Base-by-base conservation (phyloP, 2,329 filamentous ascomycete species). In the Talaromyces sp. region DNA sequence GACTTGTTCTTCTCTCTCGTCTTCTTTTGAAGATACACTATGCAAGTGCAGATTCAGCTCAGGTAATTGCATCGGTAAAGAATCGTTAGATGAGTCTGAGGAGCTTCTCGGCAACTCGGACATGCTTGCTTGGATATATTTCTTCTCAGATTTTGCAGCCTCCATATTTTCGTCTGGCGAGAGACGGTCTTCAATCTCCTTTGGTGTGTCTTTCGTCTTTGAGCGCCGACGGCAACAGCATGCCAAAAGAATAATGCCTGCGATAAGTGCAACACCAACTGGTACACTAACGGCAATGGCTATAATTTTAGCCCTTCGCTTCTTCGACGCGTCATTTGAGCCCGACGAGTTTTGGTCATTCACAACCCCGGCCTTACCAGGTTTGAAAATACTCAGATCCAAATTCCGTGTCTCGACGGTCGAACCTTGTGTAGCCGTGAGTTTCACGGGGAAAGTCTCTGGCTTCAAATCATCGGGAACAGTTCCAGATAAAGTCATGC, bases 401-500 rank as follows among this genome's bases (percentile, higher is more conserved):
- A 85, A 80, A 2, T 69, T 67, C 58, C 80, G 76, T 9, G 74
- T 75, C 56, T 82, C 74, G 50, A 70, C 69, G 60, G 66, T 55
- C 65, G 69, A 67, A 38, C 72, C 74, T 56, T 75, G 73, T 24
- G 66, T 74, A 19, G 78, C 80, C 10, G 72, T 79, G 38, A 85
- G 61, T 12, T 73, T 78, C 24, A 79, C 75, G 19, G 72, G 68
- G 21, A 80, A 70, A 9, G 72, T 72, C 38, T 74, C 68, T 1
- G 79, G 69, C 7, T 72, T 63, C 6, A 76, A 60, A 54, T 74
- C 70, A 1, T 69, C 64, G 0, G 82, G 81, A 10, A 83, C 75
- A n/a, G 73, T 75, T 14, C 83, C 83, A n/a, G 70, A 69, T 2
- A 85, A 72, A 2, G 73, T 75, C 50, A 77, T 72, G 27, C 74